Evolutionary conservation across 1,284 basidiomycete species (phyloP).

Genomic region (Flammula alnicola): DNA sequence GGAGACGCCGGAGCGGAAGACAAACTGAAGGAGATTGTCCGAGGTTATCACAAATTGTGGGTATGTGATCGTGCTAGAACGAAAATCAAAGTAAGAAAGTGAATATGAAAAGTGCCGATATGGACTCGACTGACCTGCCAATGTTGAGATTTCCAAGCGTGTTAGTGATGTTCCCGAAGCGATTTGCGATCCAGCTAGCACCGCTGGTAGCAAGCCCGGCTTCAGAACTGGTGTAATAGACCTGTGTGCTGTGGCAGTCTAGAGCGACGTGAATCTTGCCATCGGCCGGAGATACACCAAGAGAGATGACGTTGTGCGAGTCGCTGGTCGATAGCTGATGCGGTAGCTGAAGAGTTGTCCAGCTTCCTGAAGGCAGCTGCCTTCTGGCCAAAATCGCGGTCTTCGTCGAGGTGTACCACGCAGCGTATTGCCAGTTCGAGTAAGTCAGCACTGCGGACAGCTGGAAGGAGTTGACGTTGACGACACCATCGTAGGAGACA

Average conservation of each 20-base stretch:
- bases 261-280: slow-evolving; percentile 48
- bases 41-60: slow-evolving; percentile 50
- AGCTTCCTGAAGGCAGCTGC: slow-evolving; percentile 42
- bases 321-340: slow-evolving; percentile 42
- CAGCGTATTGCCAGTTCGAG: slow-evolving; percentile 43
- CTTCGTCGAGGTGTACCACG: slow-evolving; percentile 46
- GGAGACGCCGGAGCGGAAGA: slow-evolving; percentile 47
- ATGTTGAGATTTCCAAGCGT: slow-evolving; percentile 44
- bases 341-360: slow-evolving; percentile 43
- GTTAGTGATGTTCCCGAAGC: slow-evolving; percentile 41
- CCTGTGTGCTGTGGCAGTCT: slow-evolving; percentile 45
- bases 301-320: slow-evolving; percentile 46
- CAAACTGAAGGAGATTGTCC: slow-evolving; percentile 47
- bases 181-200: slow-evolving; percentile 43
- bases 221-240: slow-evolving; percentile 46
- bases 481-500: slow-evolving; percentile 47
- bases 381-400: slow-evolving; percentile 41
- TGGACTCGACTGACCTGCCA: slow-evolving; percentile 37
- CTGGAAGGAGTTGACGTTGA: slow-evolving; percentile 50
- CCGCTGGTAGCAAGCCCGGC: slow-evolving; percentile 42
- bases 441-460: slow-evolving; percentile 43
- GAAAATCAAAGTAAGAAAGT: background rate
- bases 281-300: slow-evolving; percentile 46
- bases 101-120: background rate
- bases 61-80: slow-evolving; percentile 41